Evolutionary conservation across 805 yeast species (phyloP), one percentile per base, ranked within the genome.

Genomic region (Lipomyces lipofer): DNA sequence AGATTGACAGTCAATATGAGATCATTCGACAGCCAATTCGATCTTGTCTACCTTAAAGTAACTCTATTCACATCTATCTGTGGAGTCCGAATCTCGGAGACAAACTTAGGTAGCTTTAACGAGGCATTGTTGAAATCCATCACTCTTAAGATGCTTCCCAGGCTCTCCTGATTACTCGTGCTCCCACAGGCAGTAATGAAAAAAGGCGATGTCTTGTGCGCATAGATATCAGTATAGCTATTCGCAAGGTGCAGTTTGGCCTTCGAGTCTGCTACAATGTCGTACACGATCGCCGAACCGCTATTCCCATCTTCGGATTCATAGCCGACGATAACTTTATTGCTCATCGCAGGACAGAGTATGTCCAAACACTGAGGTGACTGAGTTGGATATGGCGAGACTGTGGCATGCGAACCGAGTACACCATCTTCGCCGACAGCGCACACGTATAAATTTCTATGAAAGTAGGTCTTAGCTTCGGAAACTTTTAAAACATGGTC

Each of bases 41-140:
- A n/a, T n/a, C n/a, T n/a, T n/a, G n/a, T 30, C 5, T n/a, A 48
- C 51, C 51, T 48, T 21, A 48, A 3, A 2, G 51, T 36, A 10
- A 48, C 25, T 10, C 46, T 36, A 24, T 48, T 48, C 8, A 48
- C 8, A 39, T 48, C 51, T 5, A 29, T 21, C 21, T 48, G 51
- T 2, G 40, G 29, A 22, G 51, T 13, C 22, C 8, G 10, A 29
- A 48, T 40, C 10, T 9, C 28, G n/a, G 22, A 13, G 10, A 19
- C n/a, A 4, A 15, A 13, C 24, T 19, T 19, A 28, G 36, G 28
- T 21, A 35, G 10, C 15, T 28, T 30, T 29, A 40, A 17, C 5
- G 38, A 17, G n/a, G 21, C 22, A 19, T 22, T 21, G n/a, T 33
- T 12, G 10, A 27, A 29, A 22, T 48, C 45, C 30, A 13, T 22